Conservation (phyloP, 768 basidiomycete species). For the Udeniomyces megalosporus region DNA sequence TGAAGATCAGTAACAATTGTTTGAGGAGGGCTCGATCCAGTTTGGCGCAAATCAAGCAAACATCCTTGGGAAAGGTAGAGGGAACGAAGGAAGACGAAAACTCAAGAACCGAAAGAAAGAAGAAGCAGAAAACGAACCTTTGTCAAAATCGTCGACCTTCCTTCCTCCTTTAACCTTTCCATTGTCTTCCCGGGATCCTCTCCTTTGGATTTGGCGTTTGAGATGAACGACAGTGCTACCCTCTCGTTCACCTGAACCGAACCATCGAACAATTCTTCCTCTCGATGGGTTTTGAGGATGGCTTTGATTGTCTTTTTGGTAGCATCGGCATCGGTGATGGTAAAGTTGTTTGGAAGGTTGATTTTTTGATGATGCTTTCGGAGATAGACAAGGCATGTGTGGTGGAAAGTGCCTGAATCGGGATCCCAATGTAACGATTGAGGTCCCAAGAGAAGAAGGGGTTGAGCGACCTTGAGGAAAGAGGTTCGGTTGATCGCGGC, state of each 20-base stretch:
- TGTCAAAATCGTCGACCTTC: slow-evolving; percentile 24
- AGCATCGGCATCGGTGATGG: slow-evolving; percentile 65
- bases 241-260: slow-evolving; percentile 36
- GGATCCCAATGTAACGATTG: too few relatives aligned
- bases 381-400: slow-evolving; percentile 44
- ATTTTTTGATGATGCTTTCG: slow-evolving; percentile 46
- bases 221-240: slow-evolving; percentile 34
- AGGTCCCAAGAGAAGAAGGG: neutral
- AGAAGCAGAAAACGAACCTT: slow-evolving; percentile 19
- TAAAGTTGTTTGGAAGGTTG: slow-evolving; percentile 54
- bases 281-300: slow-evolving; percentile 43
- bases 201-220: slow-evolving; percentile 52
- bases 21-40: too few relatives aligned
- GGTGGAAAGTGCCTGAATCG: slow-evolving; percentile 58
- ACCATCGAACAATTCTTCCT: slow-evolving; percentile 39
- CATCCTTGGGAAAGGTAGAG: too few relatives aligned
- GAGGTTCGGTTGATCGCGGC: neutral
- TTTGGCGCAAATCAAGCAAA: too few relatives aligned
- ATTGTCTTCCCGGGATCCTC: slow-evolving; percentile 35
- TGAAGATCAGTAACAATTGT: too few relatives aligned
- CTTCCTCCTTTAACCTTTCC: slow-evolving; percentile 22
- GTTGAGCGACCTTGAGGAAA: neutral
- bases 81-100: too few relatives aligned
- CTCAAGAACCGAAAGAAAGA: too few relatives aligned
- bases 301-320: slow-evolving; percentile 54